Evolutionary conservation across 495 filamentous ascomycete genomes (phyloP).

Genomic region (Podospora tetraspora): DNA sequence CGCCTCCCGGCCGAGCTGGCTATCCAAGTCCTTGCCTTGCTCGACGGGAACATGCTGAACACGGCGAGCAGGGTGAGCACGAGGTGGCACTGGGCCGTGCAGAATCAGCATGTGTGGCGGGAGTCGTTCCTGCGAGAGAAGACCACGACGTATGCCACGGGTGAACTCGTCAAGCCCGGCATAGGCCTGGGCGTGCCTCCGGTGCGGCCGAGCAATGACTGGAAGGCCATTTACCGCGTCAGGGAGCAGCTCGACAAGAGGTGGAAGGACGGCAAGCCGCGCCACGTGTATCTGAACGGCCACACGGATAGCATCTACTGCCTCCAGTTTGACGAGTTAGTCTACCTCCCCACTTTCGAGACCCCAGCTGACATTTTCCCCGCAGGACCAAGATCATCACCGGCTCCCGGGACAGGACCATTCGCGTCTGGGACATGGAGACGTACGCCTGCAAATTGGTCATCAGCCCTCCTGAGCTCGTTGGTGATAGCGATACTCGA

Average conservation of each 20-base stretch:
- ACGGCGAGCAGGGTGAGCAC: conserved; percentile 57
- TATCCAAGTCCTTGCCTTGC: conserved; percentile 62
- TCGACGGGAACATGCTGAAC: conserved; percentile 61
- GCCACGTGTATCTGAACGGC: conserved; percentile 81
- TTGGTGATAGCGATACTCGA: conserved; percentile 30
- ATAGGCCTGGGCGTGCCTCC: conserved; percentile 44
- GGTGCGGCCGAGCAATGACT: conserved; percentile 55
- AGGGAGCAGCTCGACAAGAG: conserved; percentile 66
- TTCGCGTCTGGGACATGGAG: conserved; percentile 90
- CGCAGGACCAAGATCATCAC: conserved; percentile 87
- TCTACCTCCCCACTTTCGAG: conserved; percentile 11
- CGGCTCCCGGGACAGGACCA: conserved; percentile 89
- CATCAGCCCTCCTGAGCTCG: conserved; percentile 56
- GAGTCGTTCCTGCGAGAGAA: conserved; percentile 68
- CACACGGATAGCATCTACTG: conserved; percentile 96
- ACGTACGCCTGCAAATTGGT: conserved; percentile 76
- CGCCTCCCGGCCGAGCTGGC: conserved; percentile 66
- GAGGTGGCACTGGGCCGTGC: conserved; percentile 57
- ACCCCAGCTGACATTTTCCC: conserved; percentile 20
- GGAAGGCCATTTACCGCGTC: conserved; percentile 79
- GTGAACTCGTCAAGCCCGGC: conserved; percentile 40
- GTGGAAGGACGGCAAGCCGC: conserved; percentile 73
- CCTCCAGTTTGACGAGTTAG: conserved; percentile 93
- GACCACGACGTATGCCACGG: conserved; percentile 48
- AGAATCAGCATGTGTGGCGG: conserved; percentile 69